A percentile compares a stretch with the other conserved stretches of the same genome.
phyloP scores from a whole-genome alignment of 2,329 filamentous ascomycete genomes.

The Fusarium nisikadoi region DNA sequence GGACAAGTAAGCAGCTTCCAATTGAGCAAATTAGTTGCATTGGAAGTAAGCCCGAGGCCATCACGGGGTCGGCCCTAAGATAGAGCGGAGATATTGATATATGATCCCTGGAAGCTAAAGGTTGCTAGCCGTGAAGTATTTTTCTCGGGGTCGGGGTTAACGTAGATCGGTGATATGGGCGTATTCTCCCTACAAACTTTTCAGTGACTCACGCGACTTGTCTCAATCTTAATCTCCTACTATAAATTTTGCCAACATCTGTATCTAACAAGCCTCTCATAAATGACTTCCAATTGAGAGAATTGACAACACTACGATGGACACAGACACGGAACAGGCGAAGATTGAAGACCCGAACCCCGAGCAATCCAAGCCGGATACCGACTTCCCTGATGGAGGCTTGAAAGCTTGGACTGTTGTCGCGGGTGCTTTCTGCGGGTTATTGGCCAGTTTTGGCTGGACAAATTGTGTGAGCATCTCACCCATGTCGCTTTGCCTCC shows the following conservation, averaged over 20 bases:
- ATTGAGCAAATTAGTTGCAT: too few relatives aligned
- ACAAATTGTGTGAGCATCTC: neutral
- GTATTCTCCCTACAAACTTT: neutral
- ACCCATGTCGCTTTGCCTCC: too few relatives aligned
- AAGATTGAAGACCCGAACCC: neutral
- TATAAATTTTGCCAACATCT: neutral
- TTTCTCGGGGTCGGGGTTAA: neutral
- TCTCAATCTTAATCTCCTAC: neutral
- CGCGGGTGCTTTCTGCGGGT: rapidly evolving
- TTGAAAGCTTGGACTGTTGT: neutral
- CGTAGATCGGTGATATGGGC: neutral
- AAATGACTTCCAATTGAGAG: neutral
- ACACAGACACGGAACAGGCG: neutral
- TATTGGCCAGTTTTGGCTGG: neutral
- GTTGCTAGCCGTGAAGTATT: neutral
- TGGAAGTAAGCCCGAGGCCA: neutral
- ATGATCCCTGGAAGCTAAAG: neutral
- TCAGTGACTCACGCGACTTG: neutral
- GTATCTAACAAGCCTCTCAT: rapidly evolving
- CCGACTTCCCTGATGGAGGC: neutral
- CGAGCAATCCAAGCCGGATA: neutral
- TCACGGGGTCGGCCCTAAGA: neutral
- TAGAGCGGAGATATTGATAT: neutral
- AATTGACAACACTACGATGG: neutral
- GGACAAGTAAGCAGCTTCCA: too few relatives aligned